Conservation (phyloP, 2,329 filamentous ascomycete genomes). For the Fusarium sp. region DNA sequence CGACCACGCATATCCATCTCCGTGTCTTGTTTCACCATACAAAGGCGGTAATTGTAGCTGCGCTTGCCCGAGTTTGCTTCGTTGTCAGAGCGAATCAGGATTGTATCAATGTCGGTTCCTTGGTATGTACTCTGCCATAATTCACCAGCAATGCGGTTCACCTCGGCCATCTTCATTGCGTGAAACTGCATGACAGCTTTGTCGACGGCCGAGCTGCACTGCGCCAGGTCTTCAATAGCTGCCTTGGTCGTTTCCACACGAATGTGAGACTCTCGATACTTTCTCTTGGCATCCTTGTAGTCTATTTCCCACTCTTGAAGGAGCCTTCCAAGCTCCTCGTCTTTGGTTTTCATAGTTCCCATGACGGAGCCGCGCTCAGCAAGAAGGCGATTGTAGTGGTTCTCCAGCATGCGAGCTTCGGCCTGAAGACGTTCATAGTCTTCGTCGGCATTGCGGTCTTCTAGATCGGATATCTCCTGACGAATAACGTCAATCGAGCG, state of each 20-base stretch:
- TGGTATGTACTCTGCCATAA: slow-evolving; percentile 98
- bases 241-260: slow-evolving; percentile 92
- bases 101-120: slow-evolving; percentile 96
- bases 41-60: slow-evolving; percentile 96
- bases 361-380: slow-evolving; percentile 79
- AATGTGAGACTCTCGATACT: slow-evolving; percentile 89
- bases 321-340: slow-evolving; percentile 79
- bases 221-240: slow-evolving; percentile 87
- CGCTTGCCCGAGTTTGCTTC: slow-evolving; percentile 79
- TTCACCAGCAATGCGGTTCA: slow-evolving; percentile 93
- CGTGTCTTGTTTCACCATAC: slow-evolving; percentile 96
- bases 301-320: slow-evolving; percentile 84
- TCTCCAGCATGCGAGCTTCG: slow-evolving; percentile 76
- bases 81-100: slow-evolving; percentile 91
- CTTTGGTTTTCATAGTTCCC: slow-evolving; percentile 84
- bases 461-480: slow-evolving; percentile 77
- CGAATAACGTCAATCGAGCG: slow-evolving; percentile 74
- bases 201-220: slow-evolving; percentile 86
- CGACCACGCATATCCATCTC: slow-evolving; percentile 99
- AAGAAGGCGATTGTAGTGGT: slow-evolving; percentile 73
- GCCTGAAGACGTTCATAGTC: slow-evolving; percentile 80
- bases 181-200: slow-evolving; percentile 98
- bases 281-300: slow-evolving; percentile 82
- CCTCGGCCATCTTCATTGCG: slow-evolving; percentile 96
- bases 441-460: slow-evolving; percentile 81